Conservation (phyloP, 352 stramenopile species). For the Phytophthora hybrid region DNA sequence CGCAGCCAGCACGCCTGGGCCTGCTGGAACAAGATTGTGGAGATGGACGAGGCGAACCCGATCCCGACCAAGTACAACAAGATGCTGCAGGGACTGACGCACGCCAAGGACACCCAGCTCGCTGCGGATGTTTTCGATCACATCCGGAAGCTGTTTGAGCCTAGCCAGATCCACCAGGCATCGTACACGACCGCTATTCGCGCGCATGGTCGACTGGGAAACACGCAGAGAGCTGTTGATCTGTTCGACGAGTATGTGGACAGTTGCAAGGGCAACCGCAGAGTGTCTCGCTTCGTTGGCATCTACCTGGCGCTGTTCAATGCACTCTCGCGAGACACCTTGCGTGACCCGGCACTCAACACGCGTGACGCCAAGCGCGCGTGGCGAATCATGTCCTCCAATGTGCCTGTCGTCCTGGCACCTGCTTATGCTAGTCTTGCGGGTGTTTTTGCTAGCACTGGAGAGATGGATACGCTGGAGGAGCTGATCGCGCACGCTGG, state of each 20-base stretch:
- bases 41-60: constrained; percentile 51
- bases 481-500: constrained; percentile 70
- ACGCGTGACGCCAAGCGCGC: constrained; percentile 74
- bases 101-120: constrained; percentile 70
- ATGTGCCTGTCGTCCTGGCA: constrained; percentile 70
- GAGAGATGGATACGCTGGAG: constrained; percentile 74
- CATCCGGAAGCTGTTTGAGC: constrained; percentile 57
- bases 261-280: constrained; percentile 42
- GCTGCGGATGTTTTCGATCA: constrained; percentile 71
- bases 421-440: constrained; percentile 87
- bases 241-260: constrained; percentile 78
- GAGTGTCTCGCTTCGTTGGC: constrained; percentile 50
- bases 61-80: constrained; percentile 67
- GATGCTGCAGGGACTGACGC: constrained; percentile 65
- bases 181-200: constrained; percentile 79
- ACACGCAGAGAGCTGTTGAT: constrained; percentile 69
- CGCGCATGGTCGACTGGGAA: constrained; percentile 68
- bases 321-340: constrained; percentile 73
- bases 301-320: constrained; percentile 88
- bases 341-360: constrained; percentile 72
- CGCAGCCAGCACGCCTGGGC: constrained; percentile 66
- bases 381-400: constrained; percentile 78
- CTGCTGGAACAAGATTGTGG: constrained; percentile 78
- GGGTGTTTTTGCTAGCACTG: constrained; percentile 79
- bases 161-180: constrained; percentile 54